These are phyloP conservation scores for Populus euphratica DNA, from an alignment of 345 rosid genomes.

Conservation along the genomic window DNA sequence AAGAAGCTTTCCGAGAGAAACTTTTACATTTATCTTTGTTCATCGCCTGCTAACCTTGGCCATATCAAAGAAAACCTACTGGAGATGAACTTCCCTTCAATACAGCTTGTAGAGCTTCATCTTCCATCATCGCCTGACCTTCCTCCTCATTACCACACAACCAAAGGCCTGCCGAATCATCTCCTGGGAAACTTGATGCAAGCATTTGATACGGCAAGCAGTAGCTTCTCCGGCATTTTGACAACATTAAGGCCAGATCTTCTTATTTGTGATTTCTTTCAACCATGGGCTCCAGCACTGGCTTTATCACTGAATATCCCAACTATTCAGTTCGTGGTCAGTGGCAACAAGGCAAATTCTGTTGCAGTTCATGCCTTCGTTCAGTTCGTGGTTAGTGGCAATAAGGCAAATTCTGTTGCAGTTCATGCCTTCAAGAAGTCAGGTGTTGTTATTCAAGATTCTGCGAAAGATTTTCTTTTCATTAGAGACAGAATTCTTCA, in stretches of 20 bases:
- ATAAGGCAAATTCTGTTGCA: conserved; percentile 7
- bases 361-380: conserved; percentile 9
- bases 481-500: conserved; percentile 1
- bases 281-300: conserved; percentile 29
- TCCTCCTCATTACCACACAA: conserved; percentile 28
- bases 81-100: not conserved
- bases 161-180: conserved; percentile 38
- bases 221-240: conserved; percentile 16
- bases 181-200: conserved; percentile 24
- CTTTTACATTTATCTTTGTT: conserved; percentile 26
- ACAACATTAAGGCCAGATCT: conserved; percentile 22
- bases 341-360: conserved; percentile 1
- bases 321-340: conserved; percentile 15
- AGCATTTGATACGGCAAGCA: conserved; percentile 22
- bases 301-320: conserved; percentile 20
- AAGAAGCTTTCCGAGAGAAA: conserved; percentile 22
- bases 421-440: not conserved
- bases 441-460: not conserved
- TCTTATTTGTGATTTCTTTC: conserved; percentile 32
- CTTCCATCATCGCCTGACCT: conserved; percentile 27
- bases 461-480: conserved; percentile 12
- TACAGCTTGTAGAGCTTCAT: conserved; percentile 27
- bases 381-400: conserved; percentile 12
- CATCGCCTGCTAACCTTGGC: conserved; percentile 31
- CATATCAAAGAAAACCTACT: conserved; percentile 4